These are phyloP conservation scores for Solanum phureja DNA, from an alignment of 257 asterid species.

Conservation along the genomic window DNA sequence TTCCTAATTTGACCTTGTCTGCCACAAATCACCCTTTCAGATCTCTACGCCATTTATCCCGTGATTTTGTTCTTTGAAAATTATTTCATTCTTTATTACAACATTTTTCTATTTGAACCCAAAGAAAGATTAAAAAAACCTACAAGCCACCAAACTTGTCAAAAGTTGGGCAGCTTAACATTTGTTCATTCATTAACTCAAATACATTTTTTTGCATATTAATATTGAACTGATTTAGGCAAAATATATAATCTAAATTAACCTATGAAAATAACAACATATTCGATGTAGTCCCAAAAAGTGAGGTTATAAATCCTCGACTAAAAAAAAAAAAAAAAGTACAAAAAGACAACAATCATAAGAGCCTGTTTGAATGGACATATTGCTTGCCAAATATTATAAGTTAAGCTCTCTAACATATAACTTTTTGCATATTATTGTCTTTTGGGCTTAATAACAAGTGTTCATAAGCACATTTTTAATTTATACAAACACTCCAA, in stretches of 20 bases:
- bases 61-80: neutral
- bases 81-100: neutral
- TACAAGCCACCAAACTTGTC: neutral
- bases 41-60: too few species aligned
- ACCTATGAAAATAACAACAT: neutral
- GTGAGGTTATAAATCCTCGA: neutral
- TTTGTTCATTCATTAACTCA: neutral
- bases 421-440: neutral
- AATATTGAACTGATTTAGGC: neutral
- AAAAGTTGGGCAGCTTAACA: neutral
- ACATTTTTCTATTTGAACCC: neutral
- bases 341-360: neutral
- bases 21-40: too few species aligned
- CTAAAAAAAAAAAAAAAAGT: neutral
- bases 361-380: too few species aligned
- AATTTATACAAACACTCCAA: neutral
- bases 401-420: too few species aligned
- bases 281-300: neutral
- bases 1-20: too few species aligned
- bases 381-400: neutral
- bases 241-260: neutral
- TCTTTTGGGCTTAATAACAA: too few species aligned
- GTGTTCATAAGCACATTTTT: too few species aligned
- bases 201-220: neutral
- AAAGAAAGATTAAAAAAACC: neutral